phyloP scores from a whole-genome alignment of 306 rosid genomes.

The barrel medic (Medicago truncatula) region DNA sequence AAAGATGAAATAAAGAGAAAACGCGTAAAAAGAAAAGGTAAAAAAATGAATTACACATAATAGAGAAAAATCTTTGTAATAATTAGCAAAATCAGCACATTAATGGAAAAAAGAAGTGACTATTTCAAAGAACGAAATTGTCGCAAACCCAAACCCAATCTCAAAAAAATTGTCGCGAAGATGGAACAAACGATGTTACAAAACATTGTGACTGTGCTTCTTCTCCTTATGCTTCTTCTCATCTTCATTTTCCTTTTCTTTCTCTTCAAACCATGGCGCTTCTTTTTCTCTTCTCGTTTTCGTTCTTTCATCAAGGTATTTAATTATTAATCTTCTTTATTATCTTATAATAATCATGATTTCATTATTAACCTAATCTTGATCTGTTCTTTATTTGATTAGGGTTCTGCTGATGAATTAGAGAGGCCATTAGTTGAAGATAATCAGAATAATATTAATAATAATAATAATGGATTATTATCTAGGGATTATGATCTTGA shows the following conservation, averaged over 20 bases:
- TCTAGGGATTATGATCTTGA: slow-evolving; percentile 82
- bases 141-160: slow-evolving; percentile 74
- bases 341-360: not conserved
- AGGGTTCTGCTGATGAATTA: slow-evolving; percentile 65
- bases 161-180: slow-evolving; percentile 50
- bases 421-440: slow-evolving; percentile 81
- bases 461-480: slow-evolving; percentile 63
- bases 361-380: slow-evolving; percentile 37
- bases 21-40: too few species aligned
- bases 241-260: slow-evolving; percentile 67
- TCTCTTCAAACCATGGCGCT: slow-evolving; percentile 97
- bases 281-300: slow-evolving; percentile 61
- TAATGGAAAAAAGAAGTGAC: slow-evolving; percentile 50
- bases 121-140: slow-evolving; percentile 81
- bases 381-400: slow-evolving; percentile 34
- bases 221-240: slow-evolving; percentile 92
- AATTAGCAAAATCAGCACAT: not conserved
- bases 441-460: slow-evolving; percentile 43
- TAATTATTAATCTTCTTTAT: not conserved
- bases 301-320: slow-evolving; percentile 38
- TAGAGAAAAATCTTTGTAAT: not conserved
- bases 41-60: too few species aligned
- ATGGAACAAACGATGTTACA: slow-evolving; percentile 61
- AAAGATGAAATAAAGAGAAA: too few species aligned
- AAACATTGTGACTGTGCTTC: slow-evolving; percentile 64